Base-by-base conservation (phyloP, 1,284 basidiomycete species). In the Athelia psychrophila region DNA sequence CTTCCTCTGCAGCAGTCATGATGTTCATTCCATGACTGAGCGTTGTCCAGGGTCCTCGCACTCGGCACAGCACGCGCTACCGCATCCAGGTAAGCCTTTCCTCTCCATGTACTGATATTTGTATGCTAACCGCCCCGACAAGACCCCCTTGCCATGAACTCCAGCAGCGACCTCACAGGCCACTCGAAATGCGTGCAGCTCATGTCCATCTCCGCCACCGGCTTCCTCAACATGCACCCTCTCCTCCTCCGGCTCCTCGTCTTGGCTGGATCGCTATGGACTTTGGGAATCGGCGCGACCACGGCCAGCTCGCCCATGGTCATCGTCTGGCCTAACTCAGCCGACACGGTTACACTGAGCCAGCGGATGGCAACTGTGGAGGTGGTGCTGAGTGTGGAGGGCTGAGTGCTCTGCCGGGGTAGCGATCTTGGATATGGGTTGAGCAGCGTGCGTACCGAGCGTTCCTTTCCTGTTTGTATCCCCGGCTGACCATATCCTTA, bases 201-300 rank as follows among this genome's bases (percentile, higher is more conserved):
- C 12, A 74, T 79, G 70, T 79, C 77, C 52, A 61, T 79, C 36
- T 64, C 70, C 25, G 77, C 71, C 10, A 68, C 67, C 24, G 67
- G 76, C 33, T 8, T 63, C 75, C n/a, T 66, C 68, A 44, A 72
- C 69, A 47, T n/a, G n/a, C n/a, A n/a, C n/a, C n/a, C n/a, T n/a
- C 27, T 30, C 27, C n/a, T n/a, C n/a, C n/a, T 71, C 64, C 20
- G 75, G 71, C 36, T 63, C 58, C 44, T 51, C 47, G 22, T 3
- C 67, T 76, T 27, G 81, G 79, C 15, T 83, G 79, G 78, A 81
- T 83, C 74, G 80, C 71, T 35, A 76, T 83, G 79, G 83, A 82
- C 2, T 84, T 83, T n/a, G n/a, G n/a, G n/a, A n/a, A n/a, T n/a
- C 58, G 83, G 83, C 9, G 58, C 54, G 1, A 58, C 64, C 47